Percentiles rank a stretch among this genome's conserved stretches.
Conservation (phyloP, 2,329 filamentous ascomycete species). For the Calonectria honghensis region DNA sequence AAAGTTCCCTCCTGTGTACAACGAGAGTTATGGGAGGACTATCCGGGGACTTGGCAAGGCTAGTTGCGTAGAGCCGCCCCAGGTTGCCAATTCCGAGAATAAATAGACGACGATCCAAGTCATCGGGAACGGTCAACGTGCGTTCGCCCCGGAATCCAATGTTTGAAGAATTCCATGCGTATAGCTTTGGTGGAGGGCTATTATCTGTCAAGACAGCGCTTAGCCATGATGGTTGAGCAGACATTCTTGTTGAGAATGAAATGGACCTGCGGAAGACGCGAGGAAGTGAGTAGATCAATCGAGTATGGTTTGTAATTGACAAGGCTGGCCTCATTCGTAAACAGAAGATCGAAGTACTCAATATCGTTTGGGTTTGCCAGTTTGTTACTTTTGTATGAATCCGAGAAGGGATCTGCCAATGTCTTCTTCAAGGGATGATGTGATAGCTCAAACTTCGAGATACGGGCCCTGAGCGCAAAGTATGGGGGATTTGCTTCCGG, state of each 20-base stretch:
- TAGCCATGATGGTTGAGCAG: slow-evolving; percentile 60
- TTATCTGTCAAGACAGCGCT: slow-evolving; percentile 53
- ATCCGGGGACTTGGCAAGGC: slow-evolving; percentile 75
- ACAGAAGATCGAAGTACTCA: not conserved
- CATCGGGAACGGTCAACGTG: slow-evolving; percentile 26
- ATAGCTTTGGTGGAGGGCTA: slow-evolving; percentile 58
- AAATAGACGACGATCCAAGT: slow-evolving; percentile 75
- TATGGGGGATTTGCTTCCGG: not conserved
- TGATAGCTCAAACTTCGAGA: slow-evolving; percentile 1
- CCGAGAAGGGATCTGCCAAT: not conserved
- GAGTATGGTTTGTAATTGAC: slow-evolving; percentile 4
- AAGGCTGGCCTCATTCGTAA: slow-evolving; percentile 13
- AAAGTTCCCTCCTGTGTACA: slow-evolving; percentile 76
- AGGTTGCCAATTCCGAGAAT: slow-evolving; percentile 89
- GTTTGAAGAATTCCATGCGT: slow-evolving; percentile 60
- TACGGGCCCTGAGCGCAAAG: not conserved
- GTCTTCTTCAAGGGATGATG: slow-evolving; percentile 6
- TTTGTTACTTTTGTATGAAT: not conserved
- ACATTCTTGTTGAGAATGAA: slow-evolving; percentile 46
- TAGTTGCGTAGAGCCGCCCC: slow-evolving; percentile 85
- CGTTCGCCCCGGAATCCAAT: slow-evolving; percentile 41
- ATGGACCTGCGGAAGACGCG: not conserved
- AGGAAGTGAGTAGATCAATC: not conserved
- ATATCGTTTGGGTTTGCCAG: not conserved
- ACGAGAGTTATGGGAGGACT: slow-evolving; percentile 87